These are phyloP conservation scores for Rutstroemia sp. DNA, from an alignment of 2,329 filamentous ascomycete genomes.

Conservation along the genomic window DNA sequence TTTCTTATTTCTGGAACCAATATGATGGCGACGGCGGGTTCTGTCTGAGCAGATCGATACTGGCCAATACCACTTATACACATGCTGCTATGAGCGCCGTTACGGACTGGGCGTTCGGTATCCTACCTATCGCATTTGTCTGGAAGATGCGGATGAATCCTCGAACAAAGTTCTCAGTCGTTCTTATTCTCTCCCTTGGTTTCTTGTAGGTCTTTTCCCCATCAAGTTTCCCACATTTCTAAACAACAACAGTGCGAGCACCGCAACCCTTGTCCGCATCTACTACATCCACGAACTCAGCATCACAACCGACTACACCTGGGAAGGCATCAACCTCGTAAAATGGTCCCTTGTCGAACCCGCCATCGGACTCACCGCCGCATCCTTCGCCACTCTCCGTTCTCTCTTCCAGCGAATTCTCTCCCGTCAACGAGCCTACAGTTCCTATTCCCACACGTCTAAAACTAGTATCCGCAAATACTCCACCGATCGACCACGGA, in stretches of 20 bases:
- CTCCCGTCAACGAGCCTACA: conserved; percentile 10
- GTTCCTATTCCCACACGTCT: not conserved
- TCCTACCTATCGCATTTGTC: conserved; percentile 26
- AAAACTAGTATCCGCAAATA: not conserved
- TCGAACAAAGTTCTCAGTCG: conserved; percentile 29
- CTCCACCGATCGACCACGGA: not conserved
- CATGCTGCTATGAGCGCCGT: conserved; percentile 24
- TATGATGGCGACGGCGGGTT: conserved; percentile 25
- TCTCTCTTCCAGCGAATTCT: conserved; percentile 28
- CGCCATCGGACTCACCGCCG: conserved; percentile 34
- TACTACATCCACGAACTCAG: conserved; percentile 34
- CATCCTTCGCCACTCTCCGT: conserved; percentile 35
- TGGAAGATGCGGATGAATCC: conserved; percentile 26
- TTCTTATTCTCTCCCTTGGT: conserved; percentile 30
- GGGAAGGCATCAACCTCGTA: conserved; percentile 35
- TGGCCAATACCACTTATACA: conserved; percentile 22
- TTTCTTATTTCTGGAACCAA: conserved; percentile 32
- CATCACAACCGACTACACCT: conserved; percentile 32
- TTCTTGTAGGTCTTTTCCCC: conserved; percentile 31
- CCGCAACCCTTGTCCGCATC: conserved; percentile 37
- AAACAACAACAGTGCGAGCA: conserved; percentile 30
- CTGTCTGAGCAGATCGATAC: conserved; percentile 25
- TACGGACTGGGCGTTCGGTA: conserved; percentile 27
- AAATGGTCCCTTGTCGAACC: conserved; percentile 40
- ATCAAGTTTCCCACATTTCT: not conserved